A percentile compares a stretch with the other conserved stretches of the same genome.
Conservation (phyloP, 2,329 filamentous ascomycete species). For the Ceratocystis papillata region DNA sequence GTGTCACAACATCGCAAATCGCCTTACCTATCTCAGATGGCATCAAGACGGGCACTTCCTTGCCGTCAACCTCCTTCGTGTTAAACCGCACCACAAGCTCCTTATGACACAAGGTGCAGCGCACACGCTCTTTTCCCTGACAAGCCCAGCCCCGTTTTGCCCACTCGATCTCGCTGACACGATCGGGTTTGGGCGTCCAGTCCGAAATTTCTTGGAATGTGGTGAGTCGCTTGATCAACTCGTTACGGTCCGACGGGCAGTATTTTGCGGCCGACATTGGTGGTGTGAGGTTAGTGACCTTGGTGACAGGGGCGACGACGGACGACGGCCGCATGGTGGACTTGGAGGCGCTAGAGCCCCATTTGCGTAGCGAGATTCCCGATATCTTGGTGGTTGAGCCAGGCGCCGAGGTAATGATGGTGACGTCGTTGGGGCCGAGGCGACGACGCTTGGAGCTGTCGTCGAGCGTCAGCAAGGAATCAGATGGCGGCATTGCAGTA, state of each 20-base stretch:
- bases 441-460: constrained; percentile 40
- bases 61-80: constrained; percentile 46
- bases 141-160: constrained; percentile 88
- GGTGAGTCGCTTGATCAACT: constrained; percentile 68
- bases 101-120: constrained; percentile 73
- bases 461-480: constrained; percentile 26
- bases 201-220: constrained; percentile 85
- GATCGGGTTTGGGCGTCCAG: constrained; percentile 86
- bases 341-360: constrained; percentile 28
- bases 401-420: constrained; percentile 28
- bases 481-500: background rate
- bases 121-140: constrained; percentile 69
- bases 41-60: constrained; percentile 42
- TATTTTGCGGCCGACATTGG: constrained; percentile 50
- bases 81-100: constrained; percentile 73
- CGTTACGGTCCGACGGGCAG: constrained; percentile 72
- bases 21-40: constrained; percentile 48
- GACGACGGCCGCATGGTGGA: background rate
- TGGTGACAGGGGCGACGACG: constrained; percentile 6
- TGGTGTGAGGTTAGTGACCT: constrained; percentile 27
- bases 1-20: background rate
- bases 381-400: constrained; percentile 31
- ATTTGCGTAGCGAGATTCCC: constrained; percentile 36
- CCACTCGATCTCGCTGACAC: constrained; percentile 84
- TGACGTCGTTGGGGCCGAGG: constrained; percentile 36